A percentile compares a stretch with the other conserved stretches of the same genome.
phyloP scores from a whole-genome alignment of 768 basidiomycete genomes.

The Polyporus arcularius region DNA sequence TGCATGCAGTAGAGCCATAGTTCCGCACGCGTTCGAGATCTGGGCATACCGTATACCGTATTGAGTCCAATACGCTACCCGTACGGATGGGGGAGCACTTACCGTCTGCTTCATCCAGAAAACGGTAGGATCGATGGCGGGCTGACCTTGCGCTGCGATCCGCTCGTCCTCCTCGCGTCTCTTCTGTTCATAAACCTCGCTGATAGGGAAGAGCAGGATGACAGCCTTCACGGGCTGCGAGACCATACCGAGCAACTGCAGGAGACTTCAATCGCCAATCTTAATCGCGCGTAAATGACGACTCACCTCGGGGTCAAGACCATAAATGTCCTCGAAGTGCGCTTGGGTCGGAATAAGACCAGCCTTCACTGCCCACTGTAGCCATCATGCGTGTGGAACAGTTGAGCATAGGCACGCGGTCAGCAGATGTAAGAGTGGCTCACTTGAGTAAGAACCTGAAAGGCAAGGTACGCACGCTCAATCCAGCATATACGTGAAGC shows the following conservation, averaged over 20 bases:
- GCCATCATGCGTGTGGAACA: background rate
- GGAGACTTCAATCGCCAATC: background rate
- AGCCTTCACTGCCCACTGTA: constrained; percentile 69
- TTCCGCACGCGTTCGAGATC: constrained; percentile 36
- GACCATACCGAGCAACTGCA: constrained; percentile 69
- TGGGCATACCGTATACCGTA: constrained; percentile 1
- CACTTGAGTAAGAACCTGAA: constrained; percentile 52
- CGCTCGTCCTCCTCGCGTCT: constrained; percentile 61
- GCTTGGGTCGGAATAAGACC: constrained; percentile 54
- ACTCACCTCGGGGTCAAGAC: constrained; percentile 65
- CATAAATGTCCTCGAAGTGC: constrained; percentile 71
- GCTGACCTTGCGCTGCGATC: constrained; percentile 48
- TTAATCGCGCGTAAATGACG: background rate
- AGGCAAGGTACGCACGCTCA: background rate
- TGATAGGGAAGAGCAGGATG: constrained; percentile 80
- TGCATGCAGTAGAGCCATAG: constrained; percentile 37
- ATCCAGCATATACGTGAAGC: background rate
- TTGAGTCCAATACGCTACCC: background rate
- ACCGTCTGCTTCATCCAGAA: constrained; percentile 94
- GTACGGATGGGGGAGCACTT: constrained; percentile 19
- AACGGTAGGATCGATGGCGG: constrained; percentile 59
- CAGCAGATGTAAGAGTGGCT: constrained; percentile 11
- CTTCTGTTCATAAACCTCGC: constrained; percentile 48
- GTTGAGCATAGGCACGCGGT: background rate
- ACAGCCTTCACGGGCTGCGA: constrained; percentile 80